phyloP scores from a whole-genome alignment of 2,329 filamentous ascomycete genomes.

The Colletotrichum sp. region DNA sequence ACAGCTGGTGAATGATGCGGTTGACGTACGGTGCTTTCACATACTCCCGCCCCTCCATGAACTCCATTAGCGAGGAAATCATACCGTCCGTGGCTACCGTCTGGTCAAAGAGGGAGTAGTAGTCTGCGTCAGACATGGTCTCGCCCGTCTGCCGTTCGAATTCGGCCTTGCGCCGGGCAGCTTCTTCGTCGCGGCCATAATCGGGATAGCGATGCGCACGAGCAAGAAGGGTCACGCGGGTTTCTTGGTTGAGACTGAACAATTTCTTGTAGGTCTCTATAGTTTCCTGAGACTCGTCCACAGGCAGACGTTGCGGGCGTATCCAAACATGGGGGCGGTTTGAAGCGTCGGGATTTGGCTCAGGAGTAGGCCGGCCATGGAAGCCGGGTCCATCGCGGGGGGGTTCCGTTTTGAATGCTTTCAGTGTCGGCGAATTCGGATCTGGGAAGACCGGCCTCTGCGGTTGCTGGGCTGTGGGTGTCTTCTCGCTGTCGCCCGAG shows the following conservation, averaged over 20 bases:
- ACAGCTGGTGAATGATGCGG: conserved; percentile 10
- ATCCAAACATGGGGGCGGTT: not conserved
- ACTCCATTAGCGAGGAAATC: conserved; percentile 13
- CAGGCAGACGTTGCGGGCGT: not conserved
- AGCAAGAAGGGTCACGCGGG: not conserved
- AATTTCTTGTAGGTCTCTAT: not conserved
- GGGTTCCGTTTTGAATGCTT: not conserved
- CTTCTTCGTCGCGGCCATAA: conserved; percentile 3
- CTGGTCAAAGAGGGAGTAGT: conserved; percentile 16
- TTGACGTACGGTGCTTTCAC: conserved; percentile 16
- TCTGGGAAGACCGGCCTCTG: not conserved
- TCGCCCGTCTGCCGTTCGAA: conserved; percentile 17
- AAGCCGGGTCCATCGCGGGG: not conserved
- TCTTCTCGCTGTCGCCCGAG: not conserved
- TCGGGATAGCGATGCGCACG: not conserved
- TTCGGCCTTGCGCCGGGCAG: not conserved
- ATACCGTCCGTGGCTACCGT: conserved; percentile 20
- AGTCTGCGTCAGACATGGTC: conserved; percentile 5
- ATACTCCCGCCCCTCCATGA: conserved; percentile 9
- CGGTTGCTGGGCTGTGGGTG: not conserved
- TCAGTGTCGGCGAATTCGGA: not conserved
- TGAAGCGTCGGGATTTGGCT: not conserved
- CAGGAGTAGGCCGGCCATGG: not conserved
- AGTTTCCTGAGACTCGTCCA: not conserved
- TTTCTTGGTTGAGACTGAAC: not conserved